Evolutionary conservation across 768 basidiomycete species (phyloP).

Genomic region (Steccherinum ochraceum): DNA sequence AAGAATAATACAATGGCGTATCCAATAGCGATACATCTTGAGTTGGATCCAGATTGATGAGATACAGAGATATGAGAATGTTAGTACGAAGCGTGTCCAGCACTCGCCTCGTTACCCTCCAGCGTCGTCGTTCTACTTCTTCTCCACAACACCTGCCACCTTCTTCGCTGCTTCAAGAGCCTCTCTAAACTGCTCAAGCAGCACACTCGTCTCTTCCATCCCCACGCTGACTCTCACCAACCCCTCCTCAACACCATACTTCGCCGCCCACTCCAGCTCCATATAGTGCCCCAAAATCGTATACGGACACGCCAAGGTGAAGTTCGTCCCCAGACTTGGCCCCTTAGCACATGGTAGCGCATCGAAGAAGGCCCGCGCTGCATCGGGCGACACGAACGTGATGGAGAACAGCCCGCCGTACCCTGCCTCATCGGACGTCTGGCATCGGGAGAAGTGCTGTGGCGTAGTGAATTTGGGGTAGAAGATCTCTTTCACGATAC

Average conservation of each 20-base stretch:
- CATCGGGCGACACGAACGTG: slow-evolving; percentile 64
- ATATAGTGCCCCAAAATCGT: slow-evolving; percentile 86
- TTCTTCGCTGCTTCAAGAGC: slow-evolving; percentile 73
- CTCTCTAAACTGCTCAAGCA: slow-evolving; percentile 51
- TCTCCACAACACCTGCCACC: too few species aligned
- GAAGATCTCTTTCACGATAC: slow-evolving; percentile 74
- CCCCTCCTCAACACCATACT: slow-evolving; percentile 77
- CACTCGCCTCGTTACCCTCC: too few species aligned
- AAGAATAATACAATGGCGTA: too few species aligned
- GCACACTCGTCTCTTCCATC: slow-evolving; percentile 59
- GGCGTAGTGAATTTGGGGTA: slow-evolving; percentile 83
- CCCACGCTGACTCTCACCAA: slow-evolving; percentile 91
- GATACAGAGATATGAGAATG: too few species aligned
- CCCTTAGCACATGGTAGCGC: slow-evolving; percentile 80
- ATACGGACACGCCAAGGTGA: slow-evolving; percentile 92
- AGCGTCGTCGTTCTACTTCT: too few species aligned
- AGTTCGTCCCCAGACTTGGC: slow-evolving; percentile 90
- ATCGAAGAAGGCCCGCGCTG: slow-evolving; percentile 81
- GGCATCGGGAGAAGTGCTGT: slow-evolving; percentile 65
- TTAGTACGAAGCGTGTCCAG: too few species aligned
- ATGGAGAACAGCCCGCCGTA: slow-evolving; percentile 87
- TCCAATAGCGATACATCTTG: too few species aligned
- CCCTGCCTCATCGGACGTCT: slow-evolving; percentile 41
- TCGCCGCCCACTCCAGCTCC: slow-evolving; percentile 89
- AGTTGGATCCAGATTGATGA: too few species aligned